Percentiles rank a stretch among this genome's conserved stretches.
Evolutionary conservation across 2,329 filamentous ascomycete species (phyloP).

Genomic region (Monilinia fructigena): DNA sequence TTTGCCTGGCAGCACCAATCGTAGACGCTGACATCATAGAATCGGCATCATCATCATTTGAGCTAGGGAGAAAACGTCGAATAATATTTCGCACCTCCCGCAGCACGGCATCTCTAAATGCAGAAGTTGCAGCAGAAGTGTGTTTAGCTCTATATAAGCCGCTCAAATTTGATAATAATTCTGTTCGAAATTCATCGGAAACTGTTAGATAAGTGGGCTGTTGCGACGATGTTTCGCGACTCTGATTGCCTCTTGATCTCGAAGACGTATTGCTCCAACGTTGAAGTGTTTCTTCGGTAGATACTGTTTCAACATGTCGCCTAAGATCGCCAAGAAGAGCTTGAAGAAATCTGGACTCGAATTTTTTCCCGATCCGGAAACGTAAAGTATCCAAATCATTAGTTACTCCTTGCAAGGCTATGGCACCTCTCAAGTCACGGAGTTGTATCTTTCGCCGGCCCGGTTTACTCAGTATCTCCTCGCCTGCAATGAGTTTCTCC

Average conservation of each 20-base stretch:
- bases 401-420: conserved; percentile 76
- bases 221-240: conserved; percentile 64
- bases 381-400: conserved; percentile 74
- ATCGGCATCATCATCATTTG: conserved; percentile 89
- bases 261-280: conserved; percentile 80
- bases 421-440: conserved; percentile 72
- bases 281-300: conserved; percentile 70
- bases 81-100: conserved; percentile 86
- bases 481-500: conserved; percentile 77
- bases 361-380: conserved; percentile 80
- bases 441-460: conserved; percentile 39
- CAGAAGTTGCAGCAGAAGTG: conserved; percentile 75
- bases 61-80: conserved; percentile 81
- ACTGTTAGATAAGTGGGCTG: conserved; percentile 73
- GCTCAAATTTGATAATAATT: conserved; percentile 67
- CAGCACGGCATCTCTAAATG: conserved; percentile 79
- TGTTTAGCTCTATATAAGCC: conserved; percentile 82
- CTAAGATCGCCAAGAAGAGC: conserved; percentile 77
- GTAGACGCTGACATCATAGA: conserved; percentile 87
- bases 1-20: conserved; percentile 61
- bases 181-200: conserved; percentile 66
- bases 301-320: conserved; percentile 73
- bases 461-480: conserved; percentile 44
- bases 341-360: conserved; percentile 76
- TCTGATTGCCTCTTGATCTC: conserved; percentile 62